Conservation (phyloP, 164 flowering plant species). For the Platanus orientalis region DNA sequence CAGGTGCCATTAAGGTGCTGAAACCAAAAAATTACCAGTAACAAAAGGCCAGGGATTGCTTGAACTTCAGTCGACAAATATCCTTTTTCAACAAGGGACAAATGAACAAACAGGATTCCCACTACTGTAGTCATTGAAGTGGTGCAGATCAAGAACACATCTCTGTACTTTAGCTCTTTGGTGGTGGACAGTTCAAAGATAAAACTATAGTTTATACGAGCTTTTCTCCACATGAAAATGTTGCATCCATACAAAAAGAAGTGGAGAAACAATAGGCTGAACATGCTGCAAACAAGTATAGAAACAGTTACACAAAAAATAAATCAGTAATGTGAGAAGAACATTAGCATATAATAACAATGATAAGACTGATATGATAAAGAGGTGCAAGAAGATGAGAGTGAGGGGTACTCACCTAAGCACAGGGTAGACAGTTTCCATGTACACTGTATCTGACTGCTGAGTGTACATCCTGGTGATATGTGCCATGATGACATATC, state of each 20-base stretch:
- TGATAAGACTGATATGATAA: neutral
- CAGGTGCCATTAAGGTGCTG: too few relatives aligned
- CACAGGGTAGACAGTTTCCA: slow-evolving; percentile 95
- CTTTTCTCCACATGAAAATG: slow-evolving; percentile 83
- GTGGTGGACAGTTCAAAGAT: slow-evolving; percentile 76
- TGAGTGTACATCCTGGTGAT: slow-evolving; percentile 60
- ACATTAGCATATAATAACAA: too few relatives aligned
- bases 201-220: slow-evolving; percentile 85
- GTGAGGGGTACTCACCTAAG: slow-evolving; percentile 55
- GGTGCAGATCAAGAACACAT: slow-evolving; percentile 88
- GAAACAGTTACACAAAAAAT: too few relatives aligned
- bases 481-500: slow-evolving; percentile 84
- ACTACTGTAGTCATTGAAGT: slow-evolving; percentile 65
- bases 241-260: slow-evolving; percentile 91
- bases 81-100: slow-evolving; percentile 66
- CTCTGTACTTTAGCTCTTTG: slow-evolving; percentile 87
- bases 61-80: slow-evolving; percentile 52
- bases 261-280: slow-evolving; percentile 83
- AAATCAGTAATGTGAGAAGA: too few relatives aligned
- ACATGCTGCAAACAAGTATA: slow-evolving; percentile 74
- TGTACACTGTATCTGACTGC: slow-evolving; percentile 23
- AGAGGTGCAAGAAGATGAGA: neutral
- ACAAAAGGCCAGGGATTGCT: slow-evolving; percentile 72
- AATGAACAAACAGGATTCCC: slow-evolving; percentile 74
- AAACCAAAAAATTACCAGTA: slow-evolving; percentile 48